Evolutionary conservation across 768 basidiomycete species (phyloP).

Genomic region (Hortiboletus campestris): DNA sequence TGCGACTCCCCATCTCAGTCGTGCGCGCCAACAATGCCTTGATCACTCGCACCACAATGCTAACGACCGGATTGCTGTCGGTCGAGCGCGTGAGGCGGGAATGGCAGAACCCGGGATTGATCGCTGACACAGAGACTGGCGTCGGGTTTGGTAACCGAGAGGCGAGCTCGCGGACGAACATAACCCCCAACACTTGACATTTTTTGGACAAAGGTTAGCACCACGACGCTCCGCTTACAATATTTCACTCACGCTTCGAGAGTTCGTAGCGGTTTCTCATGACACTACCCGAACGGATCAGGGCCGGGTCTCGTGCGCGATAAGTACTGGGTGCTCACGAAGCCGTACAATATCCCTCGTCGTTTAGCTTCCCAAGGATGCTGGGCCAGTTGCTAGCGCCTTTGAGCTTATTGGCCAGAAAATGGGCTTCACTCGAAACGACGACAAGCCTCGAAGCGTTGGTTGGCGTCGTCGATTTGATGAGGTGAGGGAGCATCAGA

Average conservation of each 20-base stretch:
- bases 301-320: neutral
- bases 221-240: neutral
- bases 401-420: conserved; percentile 7
- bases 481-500: conserved; percentile 35
- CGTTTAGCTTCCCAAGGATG: conserved; percentile 30
- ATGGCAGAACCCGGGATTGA: conserved; percentile 37
- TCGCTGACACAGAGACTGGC: conserved; percentile 30
- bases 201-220: neutral
- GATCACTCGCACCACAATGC: neutral
- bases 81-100: conserved; percentile 29
- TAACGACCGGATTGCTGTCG: conserved; percentile 5
- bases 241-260: conserved; percentile 24
- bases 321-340: conserved; percentile 13
- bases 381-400: conserved; percentile 15
- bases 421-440: conserved; percentile 32
- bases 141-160: conserved; percentile 28
- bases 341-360: conserved; percentile 28
- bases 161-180: conserved; percentile 37
- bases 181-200: conserved; percentile 30
- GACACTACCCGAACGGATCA: conserved; percentile 9
- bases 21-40: conserved; percentile 29
- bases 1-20: conserved; percentile 36
- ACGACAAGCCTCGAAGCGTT: conserved; percentile 30
- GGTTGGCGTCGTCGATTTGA: conserved; percentile 25
- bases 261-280: conserved; percentile 27